A percentile compares a stretch with the other conserved stretches of the same genome.
These are phyloP conservation scores for Pseudopithomyces chartarum DNA, from an alignment of 2,329 filamentous ascomycete genomes.

Conservation along the genomic window DNA sequence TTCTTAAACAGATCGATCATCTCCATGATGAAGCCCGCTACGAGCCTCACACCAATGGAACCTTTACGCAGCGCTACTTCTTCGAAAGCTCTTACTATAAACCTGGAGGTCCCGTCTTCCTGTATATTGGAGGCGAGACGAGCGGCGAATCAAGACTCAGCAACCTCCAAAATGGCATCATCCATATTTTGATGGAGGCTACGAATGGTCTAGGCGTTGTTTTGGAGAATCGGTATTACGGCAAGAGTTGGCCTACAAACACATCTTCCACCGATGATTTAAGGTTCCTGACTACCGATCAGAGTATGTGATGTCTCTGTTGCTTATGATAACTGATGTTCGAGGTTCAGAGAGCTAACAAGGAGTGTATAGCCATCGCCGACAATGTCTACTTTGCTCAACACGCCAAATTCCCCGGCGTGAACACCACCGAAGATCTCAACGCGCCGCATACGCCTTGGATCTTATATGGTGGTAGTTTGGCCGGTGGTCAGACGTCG, in stretches of 20 bases:
- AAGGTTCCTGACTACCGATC: slow-evolving; percentile 56
- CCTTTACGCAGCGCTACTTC: slow-evolving; percentile 61
- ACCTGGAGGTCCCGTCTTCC: slow-evolving; percentile 57
- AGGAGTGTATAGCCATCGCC: slow-evolving; percentile 45
- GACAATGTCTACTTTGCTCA: slow-evolving; percentile 59
- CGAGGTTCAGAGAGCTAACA: background rate
- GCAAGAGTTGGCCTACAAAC: slow-evolving; percentile 55
- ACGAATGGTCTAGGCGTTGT: slow-evolving; percentile 61
- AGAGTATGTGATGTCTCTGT: slow-evolving; percentile 35
- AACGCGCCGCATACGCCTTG: slow-evolving; percentile 53
- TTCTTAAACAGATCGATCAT: slow-evolving; percentile 49
- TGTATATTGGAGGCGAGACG: slow-evolving; percentile 56
- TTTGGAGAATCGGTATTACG: slow-evolving; percentile 59
- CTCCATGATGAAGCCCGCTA: slow-evolving; percentile 51
- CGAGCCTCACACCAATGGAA: slow-evolving; percentile 51
- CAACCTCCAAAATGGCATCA: slow-evolving; percentile 51
- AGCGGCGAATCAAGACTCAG: slow-evolving; percentile 46
- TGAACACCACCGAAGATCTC: slow-evolving; percentile 43
- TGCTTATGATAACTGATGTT: background rate
- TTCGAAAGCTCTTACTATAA: slow-evolving; percentile 60
- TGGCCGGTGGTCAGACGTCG: slow-evolving; percentile 52
- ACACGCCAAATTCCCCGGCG: slow-evolving; percentile 52
- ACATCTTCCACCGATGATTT: slow-evolving; percentile 56
- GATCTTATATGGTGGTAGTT: slow-evolving; percentile 53
- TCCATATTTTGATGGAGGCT: slow-evolving; percentile 60